A percentile compares a stretch with the other conserved stretches of the same genome.
phyloP scores from a whole-genome alignment of 164 flowering plant genomes.

The Sedum album region DNA sequence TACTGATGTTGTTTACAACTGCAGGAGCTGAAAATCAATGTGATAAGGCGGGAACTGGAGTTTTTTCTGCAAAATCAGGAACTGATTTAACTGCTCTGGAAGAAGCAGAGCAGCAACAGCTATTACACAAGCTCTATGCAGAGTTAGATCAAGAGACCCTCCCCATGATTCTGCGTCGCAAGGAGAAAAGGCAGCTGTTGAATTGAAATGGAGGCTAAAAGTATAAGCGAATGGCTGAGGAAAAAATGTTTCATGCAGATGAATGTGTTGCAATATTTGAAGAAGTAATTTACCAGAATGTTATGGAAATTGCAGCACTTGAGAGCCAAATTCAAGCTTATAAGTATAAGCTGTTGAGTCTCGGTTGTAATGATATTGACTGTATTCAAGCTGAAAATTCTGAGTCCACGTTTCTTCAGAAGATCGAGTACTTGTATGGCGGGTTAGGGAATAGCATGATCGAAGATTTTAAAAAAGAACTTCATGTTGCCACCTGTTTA shows the following conservation, averaged over 20 bases:
- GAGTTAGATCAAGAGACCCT: conserved; percentile 80
- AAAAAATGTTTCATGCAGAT: conserved; percentile 62
- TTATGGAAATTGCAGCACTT: conserved; percentile 72
- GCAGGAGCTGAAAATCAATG: conserved; percentile 11
- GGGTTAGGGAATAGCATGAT: conserved; percentile 16
- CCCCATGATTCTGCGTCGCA: conserved; percentile 78
- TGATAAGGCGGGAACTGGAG: conserved; percentile 24
- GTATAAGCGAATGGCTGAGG: conserved; percentile 80
- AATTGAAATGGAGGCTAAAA: conserved; percentile 74
- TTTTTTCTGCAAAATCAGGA: conserved; percentile 15
- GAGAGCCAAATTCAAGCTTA: conserved; percentile 71
- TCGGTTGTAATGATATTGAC: conserved; percentile 46
- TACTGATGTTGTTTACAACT: background rate
- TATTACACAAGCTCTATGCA: conserved; percentile 52
- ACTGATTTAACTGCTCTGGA: conserved; percentile 35
- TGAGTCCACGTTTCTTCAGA: conserved; percentile 24
- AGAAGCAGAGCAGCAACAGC: conserved; percentile 64
- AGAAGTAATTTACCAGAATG: conserved; percentile 58
- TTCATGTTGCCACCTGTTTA: conserved; percentile 31
- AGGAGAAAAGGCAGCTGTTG: conserved; percentile 66
- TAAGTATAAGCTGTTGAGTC: conserved; percentile 45
- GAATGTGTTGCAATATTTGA: conserved; percentile 45
- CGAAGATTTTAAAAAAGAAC: conserved; percentile 25
- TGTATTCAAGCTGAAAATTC: conserved; percentile 22
- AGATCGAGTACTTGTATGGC: conserved; percentile 15